Evolutionary conservation across 345 rosid genomes (phyloP).

Genomic region (Moricandia moricandioides): DNA sequence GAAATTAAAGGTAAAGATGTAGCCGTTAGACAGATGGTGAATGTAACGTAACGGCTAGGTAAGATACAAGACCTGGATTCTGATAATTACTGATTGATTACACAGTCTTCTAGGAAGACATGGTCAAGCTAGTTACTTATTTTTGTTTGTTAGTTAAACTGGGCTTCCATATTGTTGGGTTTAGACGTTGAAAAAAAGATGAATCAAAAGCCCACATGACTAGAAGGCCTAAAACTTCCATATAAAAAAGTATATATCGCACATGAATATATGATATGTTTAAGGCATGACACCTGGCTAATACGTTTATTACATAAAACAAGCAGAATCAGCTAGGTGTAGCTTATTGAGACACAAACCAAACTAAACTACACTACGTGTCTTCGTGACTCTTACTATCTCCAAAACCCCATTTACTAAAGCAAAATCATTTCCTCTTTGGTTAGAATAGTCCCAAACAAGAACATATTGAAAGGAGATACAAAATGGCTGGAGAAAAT

Average conservation of each 20-base stretch:
- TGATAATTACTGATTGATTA: neutral
- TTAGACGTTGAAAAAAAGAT: neutral
- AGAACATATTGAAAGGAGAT: neutral
- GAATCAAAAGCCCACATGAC: conserved; percentile 11
- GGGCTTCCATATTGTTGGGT: neutral
- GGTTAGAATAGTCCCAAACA: neutral
- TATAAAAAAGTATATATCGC: neutral
- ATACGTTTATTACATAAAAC: neutral
- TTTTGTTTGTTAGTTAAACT: conserved; percentile 5
- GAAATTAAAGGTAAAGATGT: conserved; percentile 4
- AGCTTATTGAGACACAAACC: neutral
- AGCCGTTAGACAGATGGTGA: conserved; percentile 24
- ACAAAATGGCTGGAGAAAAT: neutral
- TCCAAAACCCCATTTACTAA: neutral
- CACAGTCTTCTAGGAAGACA: conserved; percentile 21
- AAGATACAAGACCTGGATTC: conserved; percentile 15
- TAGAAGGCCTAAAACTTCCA: neutral
- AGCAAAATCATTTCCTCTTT: neutral
- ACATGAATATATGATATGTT: neutral
- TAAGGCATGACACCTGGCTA: neutral
- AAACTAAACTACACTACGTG: neutral
- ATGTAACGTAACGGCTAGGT: conserved; percentile 30
- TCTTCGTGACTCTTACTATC: neutral
- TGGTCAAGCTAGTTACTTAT: conserved; percentile 17
- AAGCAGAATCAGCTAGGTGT: neutral